Evolutionary conservation across 2,329 filamentous ascomycete species (phyloP).

Genomic region (Venturia pyrina): DNA sequence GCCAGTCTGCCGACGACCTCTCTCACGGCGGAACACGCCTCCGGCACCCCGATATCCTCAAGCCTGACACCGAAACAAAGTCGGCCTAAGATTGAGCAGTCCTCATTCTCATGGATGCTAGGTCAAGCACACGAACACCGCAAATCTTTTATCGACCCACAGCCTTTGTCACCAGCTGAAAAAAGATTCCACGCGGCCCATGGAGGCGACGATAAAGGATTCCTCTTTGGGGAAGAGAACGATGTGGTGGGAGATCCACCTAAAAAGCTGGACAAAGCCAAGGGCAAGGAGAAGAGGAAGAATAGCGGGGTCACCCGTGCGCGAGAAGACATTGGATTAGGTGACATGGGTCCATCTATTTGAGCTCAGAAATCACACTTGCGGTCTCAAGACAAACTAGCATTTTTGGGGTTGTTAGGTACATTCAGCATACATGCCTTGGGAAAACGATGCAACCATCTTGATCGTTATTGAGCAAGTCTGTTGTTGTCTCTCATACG

Average conservation of each 20-base stretch:
- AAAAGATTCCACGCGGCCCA: slow-evolving; percentile 26
- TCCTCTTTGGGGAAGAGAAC: slow-evolving; percentile 31
- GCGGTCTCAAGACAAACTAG: too few relatives aligned
- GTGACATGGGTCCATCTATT: background rate
- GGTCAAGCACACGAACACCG: slow-evolving; percentile 24
- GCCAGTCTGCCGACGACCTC: background rate
- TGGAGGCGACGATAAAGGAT: slow-evolving; percentile 25
- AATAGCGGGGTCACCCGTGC: background rate
- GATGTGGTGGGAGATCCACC: slow-evolving; percentile 18
- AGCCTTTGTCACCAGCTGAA: slow-evolving; percentile 23
- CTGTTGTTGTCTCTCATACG: too few relatives aligned
- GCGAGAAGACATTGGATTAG: slow-evolving; percentile 4
- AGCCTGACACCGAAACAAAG: background rate
- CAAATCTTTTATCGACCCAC: slow-evolving; percentile 14
- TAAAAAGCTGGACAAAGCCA: background rate
- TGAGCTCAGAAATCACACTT: background rate
- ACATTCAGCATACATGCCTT: too few relatives aligned
- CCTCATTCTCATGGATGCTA: slow-evolving; percentile 73
- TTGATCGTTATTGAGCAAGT: too few relatives aligned
- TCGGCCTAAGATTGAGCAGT: slow-evolving; percentile 59
- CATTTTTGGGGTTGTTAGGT: too few relatives aligned
- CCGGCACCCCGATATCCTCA: background rate
- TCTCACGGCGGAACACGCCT: background rate
- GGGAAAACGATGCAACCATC: too few relatives aligned
- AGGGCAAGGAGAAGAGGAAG: slow-evolving; percentile 6